Evolutionary conservation across 345 rosid species (phyloP), one percentile per base, ranked within the genome.

Genomic region (Gossypioides kirkii): DNA sequence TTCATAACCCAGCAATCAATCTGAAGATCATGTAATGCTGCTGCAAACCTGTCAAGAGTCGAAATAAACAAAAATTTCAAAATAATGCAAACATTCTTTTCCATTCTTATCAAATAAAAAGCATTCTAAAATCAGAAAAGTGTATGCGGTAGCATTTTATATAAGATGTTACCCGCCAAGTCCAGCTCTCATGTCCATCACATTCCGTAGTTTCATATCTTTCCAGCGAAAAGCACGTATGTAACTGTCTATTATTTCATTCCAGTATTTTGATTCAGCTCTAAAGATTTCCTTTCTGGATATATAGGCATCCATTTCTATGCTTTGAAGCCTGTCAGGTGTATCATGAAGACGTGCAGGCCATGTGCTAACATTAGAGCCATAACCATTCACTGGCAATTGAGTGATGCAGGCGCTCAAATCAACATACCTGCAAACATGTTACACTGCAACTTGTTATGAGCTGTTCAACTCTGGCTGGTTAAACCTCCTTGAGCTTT

Each of bases 1-100:
- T 89, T 89, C 89, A 89, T 79, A 71, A 87, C 91, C 90, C 90
- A 89, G 78, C 82, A 85, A 75, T 87, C 80, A 42, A 89, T 16
- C 8, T 84, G 78, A 0, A 80, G 84, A 70, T 85, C 89, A 78
- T 80, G 73, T 69, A 89, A 65, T 22, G 91, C 90, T 61, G 88
- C 86, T 71, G 90, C 89, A 84, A 87, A 89, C 79, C 90, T 89
- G 72, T 63, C 52, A 32, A 82, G 38, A 42, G 62, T 17, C 63
- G 36, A 72, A 69, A 74, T 14, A 23, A 65, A 42, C 50, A 28
- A 63, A 47, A 38, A 28, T 63, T 50, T 47, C 1, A 4, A 3
- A 28, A 56, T 22, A 13, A 4, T 28, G 58, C 3, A 23, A 61
- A 32, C 7, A 9, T 20, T 10, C 9, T 23, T 32, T 26, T 9